Evolutionary conservation across 441 rosid genomes (phyloP).

Genomic region (Populus hybrid): DNA sequence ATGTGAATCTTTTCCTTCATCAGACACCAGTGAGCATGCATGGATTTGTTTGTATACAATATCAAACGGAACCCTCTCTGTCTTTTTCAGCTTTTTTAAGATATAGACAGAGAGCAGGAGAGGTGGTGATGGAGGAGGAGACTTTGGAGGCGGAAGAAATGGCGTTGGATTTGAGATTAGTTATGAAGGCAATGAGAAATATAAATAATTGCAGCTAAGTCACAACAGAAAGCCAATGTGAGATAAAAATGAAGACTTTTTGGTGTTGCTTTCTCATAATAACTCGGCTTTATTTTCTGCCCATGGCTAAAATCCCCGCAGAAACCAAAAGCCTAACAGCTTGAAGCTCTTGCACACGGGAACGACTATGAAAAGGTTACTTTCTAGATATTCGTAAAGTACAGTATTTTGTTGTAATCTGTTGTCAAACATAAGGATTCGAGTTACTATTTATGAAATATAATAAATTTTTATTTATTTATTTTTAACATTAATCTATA

Average conservation of each 20-base stretch:
- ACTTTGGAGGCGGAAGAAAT: background rate
- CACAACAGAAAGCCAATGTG: background rate
- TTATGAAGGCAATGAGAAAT: background rate
- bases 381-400: no score
- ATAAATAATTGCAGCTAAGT: background rate
- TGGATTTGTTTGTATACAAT: background rate
- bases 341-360: no score
- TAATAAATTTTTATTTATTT: no score
- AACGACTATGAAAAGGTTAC: no score
- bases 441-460: no score
- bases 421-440: no score
- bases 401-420: no score
- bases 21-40: slow-evolving; percentile 14
- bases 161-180: background rate
- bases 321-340: no score
- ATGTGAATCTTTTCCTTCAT: slow-evolving; percentile 25
- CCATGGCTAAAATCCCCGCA: background rate
- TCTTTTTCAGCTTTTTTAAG: background rate
- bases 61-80: background rate
- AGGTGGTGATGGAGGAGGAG: background rate
- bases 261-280: no score
- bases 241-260: background rate
- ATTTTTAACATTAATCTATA: no score
- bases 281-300: background rate
- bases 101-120: background rate